These are phyloP conservation scores for Delphinella strobiligena DNA, from an alignment of 2,329 filamentous ascomycete species.

Conservation along the genomic window DNA sequence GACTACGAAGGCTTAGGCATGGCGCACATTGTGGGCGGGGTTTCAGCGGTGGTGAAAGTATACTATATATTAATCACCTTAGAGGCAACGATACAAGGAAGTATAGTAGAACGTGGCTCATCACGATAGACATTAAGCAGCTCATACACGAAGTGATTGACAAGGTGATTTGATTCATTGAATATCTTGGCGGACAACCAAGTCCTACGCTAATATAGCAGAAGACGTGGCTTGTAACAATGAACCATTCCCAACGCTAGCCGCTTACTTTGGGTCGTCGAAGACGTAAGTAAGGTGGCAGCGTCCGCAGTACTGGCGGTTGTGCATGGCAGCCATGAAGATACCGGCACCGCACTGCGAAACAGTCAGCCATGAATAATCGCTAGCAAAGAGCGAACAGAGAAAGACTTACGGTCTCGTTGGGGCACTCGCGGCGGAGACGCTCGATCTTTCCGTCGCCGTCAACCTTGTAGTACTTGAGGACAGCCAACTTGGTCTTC, in stretches of 20 bases:
- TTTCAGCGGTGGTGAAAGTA: too few relatives aligned
- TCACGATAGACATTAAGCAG: too few relatives aligned
- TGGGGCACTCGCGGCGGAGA: constrained; percentile 92
- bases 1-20: too few relatives aligned
- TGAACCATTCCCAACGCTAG: not conserved
- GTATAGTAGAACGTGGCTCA: too few relatives aligned
- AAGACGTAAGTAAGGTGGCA: constrained; percentile 63
- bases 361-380: constrained; percentile 23
- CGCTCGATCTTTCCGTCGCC: constrained; percentile 99
- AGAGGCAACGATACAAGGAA: too few relatives aligned
- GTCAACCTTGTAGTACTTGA: constrained; percentile 99
- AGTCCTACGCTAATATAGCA: too few relatives aligned
- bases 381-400: not conserved
- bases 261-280: constrained; percentile 38
- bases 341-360: constrained; percentile 92
- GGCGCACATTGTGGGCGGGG: too few relatives aligned
- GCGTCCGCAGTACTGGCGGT: constrained; percentile 89
- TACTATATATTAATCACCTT: too few relatives aligned
- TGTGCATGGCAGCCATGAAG: constrained; percentile 99
- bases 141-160: too few relatives aligned
- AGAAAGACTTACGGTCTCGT: constrained; percentile 73
- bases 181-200: too few relatives aligned
- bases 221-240: too few relatives aligned
- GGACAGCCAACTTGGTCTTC: constrained; percentile 99
- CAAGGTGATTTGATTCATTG: too few relatives aligned